Conservation (phyloP, 148 eudicot genomes). For the Spergularia bocconei region DNA sequence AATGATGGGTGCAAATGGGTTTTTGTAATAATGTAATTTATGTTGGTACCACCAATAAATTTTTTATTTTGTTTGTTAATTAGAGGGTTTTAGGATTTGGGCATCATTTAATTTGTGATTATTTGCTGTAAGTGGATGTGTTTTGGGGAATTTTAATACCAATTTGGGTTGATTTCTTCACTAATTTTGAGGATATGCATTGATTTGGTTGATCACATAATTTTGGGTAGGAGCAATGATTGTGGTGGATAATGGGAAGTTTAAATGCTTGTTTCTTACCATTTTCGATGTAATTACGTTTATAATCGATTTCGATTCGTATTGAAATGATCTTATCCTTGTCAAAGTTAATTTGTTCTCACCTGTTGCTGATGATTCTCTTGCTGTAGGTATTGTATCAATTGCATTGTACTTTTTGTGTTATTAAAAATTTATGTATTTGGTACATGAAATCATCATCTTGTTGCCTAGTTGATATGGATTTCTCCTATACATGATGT, state of each 20-base stretch:
- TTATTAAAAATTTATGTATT: not conserved
- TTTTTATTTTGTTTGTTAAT: not conserved
- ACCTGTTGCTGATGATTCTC: not conserved
- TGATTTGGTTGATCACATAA: not conserved
- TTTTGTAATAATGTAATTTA: not conserved
- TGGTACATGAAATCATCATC: not conserved
- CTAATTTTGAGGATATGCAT: not conserved
- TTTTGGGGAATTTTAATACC: conserved; percentile 6
- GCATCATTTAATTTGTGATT: not conserved
- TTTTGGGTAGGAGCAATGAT: not conserved
- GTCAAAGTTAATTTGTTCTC: not conserved
- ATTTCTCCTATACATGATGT: not conserved
- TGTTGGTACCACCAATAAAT: conserved; percentile 4
- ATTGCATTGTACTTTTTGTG: not conserved
- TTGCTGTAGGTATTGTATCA: not conserved
- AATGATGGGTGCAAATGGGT: conserved; percentile 13
- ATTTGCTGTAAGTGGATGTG: not conserved
- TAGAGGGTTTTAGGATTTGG: conserved; percentile 19
- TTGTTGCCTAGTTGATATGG: not conserved
- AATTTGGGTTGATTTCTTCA: conserved; percentile 15
- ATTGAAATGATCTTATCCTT: not conserved
- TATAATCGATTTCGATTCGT: not conserved
- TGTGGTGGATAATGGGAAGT: not conserved
- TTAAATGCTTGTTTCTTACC: not conserved
- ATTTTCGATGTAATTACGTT: too few relatives aligned